A percentile compares a stretch with the other conserved stretches of the same genome.
phyloP scores from a whole-genome alignment of 208 protist genomes.

The Trypanosoma lewisi region DNA sequence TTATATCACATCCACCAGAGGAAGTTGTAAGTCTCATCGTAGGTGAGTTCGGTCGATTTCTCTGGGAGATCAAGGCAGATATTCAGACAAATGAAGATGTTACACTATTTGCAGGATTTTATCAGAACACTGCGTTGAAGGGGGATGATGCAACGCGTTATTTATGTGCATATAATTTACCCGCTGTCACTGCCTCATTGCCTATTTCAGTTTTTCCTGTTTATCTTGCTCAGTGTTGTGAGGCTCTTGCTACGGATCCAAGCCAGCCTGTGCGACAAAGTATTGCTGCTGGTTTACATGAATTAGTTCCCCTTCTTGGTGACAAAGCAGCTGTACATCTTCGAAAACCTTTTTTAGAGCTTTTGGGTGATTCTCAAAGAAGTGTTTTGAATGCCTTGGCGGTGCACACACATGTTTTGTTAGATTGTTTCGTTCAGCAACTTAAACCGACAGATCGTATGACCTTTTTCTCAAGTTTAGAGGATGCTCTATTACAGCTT shows the following conservation, averaged over 20 bases:
- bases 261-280: constrained; percentile 50
- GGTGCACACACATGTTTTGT: constrained; percentile 43
- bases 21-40: constrained; percentile 83
- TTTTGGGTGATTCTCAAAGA: constrained; percentile 54
- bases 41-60: constrained; percentile 84
- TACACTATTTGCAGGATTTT: constrained; percentile 82
- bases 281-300: constrained; percentile 82
- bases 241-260: constrained; percentile 58
- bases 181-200: constrained; percentile 81
- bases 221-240: constrained; percentile 58
- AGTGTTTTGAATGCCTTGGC: constrained; percentile 58
- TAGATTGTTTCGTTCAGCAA: constrained; percentile 74
- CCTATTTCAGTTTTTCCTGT: constrained; percentile 70
- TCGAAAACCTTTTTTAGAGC: constrained; percentile 63
- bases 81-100: constrained; percentile 80
- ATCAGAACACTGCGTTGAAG: constrained; percentile 47
- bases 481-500: constrained; percentile 43
- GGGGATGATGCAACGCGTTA: constrained; percentile 68
- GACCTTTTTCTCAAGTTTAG: constrained; percentile 56
- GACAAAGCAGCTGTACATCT: constrained; percentile 55
- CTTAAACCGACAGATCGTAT: constrained; percentile 31
- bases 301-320: constrained; percentile 74
- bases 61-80: constrained; percentile 83
- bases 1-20: constrained; percentile 79
- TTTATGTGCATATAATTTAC: constrained; percentile 88